Conservation (phyloP, 345 rosid species). For the Euphorbia peplus region DNA sequence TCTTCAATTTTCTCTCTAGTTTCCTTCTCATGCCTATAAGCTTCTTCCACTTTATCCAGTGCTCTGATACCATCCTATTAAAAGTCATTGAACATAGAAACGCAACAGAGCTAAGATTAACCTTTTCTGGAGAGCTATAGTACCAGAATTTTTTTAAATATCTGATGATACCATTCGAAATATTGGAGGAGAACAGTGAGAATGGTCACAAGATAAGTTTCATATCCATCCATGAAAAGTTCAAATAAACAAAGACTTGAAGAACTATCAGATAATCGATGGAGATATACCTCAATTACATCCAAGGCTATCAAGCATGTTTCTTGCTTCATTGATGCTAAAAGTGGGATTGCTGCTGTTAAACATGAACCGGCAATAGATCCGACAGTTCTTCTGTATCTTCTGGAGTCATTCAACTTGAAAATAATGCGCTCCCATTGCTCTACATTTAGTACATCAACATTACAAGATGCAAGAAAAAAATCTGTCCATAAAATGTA, state of each 20-base stretch:
- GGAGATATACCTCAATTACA: slow-evolving; percentile 61
- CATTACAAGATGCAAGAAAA: slow-evolving; percentile 5
- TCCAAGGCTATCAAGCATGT: slow-evolving; percentile 73
- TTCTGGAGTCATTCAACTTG: slow-evolving; percentile 62
- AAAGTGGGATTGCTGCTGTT: slow-evolving; percentile 63
- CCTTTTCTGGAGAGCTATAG: neutral
- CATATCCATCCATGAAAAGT: neutral
- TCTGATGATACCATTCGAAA: neutral
- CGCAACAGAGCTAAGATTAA: neutral
- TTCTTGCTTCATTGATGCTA: slow-evolving; percentile 66
- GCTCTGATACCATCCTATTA: slow-evolving; percentile 63
- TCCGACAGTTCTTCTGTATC: slow-evolving; percentile 78
- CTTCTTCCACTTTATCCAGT: slow-evolving; percentile 79
- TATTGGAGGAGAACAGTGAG: neutral
- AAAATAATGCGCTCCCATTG: slow-evolving; percentile 58
- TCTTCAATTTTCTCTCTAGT: slow-evolving; percentile 68
- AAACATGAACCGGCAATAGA: slow-evolving; percentile 81
- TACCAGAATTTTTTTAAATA: neutral
- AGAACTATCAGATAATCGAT: neutral
- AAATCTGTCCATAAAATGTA: slow-evolving; percentile 1
- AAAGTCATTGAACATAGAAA: slow-evolving; percentile 1
- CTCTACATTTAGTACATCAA: slow-evolving; percentile 31
- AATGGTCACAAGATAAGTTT: slow-evolving; percentile 1
- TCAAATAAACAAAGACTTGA: neutral
- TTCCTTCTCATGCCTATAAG: slow-evolving; percentile 60